A percentile compares a stretch with the other conserved stretches of the same genome.
Conservation (phyloP, 1,139 yeast genomes). For the Lodderomyces margitis region DNA sequence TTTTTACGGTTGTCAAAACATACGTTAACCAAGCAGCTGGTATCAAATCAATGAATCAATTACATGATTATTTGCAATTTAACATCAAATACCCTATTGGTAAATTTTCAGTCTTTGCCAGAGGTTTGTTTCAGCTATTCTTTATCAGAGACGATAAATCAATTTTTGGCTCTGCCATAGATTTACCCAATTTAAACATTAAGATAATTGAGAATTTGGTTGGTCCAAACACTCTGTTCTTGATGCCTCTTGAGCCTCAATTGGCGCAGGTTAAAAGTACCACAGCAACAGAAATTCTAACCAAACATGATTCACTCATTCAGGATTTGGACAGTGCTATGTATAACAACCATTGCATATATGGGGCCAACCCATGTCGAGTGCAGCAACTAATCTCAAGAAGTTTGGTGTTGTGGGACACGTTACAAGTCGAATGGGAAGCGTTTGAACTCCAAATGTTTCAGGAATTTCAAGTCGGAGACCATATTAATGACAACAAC, state of each 20-base stretch:
- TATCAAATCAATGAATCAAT: constrained; percentile 30
- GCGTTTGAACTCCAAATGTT: constrained; percentile 45
- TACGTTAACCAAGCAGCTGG: constrained; percentile 23
- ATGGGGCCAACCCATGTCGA: constrained; percentile 76
- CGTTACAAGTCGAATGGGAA: constrained; percentile 70
- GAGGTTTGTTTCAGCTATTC: constrained; percentile 62
- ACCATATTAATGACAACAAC: constrained; percentile 24
- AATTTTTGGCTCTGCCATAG: constrained; percentile 36
- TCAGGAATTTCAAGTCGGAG: constrained; percentile 33
- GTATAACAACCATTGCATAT: constrained; percentile 55
- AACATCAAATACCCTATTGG: constrained; percentile 28
- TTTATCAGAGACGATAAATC: constrained; percentile 60
- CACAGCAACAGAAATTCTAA: constrained; percentile 12
- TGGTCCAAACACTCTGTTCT: constrained; percentile 24
- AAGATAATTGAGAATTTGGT: constrained; percentile 26
- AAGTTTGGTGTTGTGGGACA: constrained; percentile 68
- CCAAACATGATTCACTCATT: constrained; percentile 6
- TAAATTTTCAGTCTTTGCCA: constrained; percentile 48
- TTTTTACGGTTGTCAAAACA: constrained; percentile 34
- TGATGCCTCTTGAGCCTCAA: constrained; percentile 24
- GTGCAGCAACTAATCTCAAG: constrained; percentile 70
- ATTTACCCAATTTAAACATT: constrained; percentile 17
- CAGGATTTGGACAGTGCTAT: constrained; percentile 44
- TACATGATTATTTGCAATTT: constrained; percentile 34
- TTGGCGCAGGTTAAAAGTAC: constrained; percentile 19